These are phyloP conservation scores for Ramularia collo-cygni DNA, from an alignment of 2,329 filamentous ascomycete species.

Conservation along the genomic window DNA sequence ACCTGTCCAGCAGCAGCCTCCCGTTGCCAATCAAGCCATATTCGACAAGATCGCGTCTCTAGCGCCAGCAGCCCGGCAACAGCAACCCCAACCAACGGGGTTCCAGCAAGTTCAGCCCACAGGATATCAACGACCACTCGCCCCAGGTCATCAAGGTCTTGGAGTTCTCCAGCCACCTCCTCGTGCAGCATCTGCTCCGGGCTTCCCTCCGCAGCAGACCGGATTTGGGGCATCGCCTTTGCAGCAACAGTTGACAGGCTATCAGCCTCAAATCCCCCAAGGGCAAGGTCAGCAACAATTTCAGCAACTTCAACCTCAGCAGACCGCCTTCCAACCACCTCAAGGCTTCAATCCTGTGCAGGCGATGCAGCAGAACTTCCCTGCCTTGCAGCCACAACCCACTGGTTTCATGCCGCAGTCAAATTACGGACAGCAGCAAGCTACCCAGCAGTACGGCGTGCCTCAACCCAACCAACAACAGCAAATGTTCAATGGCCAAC, in stretches of 20 bases:
- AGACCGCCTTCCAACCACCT: slow-evolving; percentile 32
- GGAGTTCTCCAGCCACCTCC: slow-evolving; percentile 65
- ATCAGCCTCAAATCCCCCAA: slow-evolving; percentile 49
- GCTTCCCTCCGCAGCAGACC: slow-evolving; percentile 56
- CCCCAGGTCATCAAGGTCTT: slow-evolving; percentile 55
- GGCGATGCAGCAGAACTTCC: slow-evolving; percentile 27
- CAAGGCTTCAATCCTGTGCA: slow-evolving; percentile 19
- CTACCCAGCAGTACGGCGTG: slow-evolving; percentile 11
- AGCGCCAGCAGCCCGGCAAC: slow-evolving; percentile 18
- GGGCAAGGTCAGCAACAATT: slow-evolving; percentile 39
- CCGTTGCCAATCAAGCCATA: slow-evolving; percentile 39
- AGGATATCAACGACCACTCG: slow-evolving; percentile 55
- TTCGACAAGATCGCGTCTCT: slow-evolving; percentile 44
- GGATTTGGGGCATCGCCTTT: slow-evolving; percentile 64
- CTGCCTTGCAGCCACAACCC: slow-evolving; percentile 45
- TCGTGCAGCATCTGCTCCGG: slow-evolving; percentile 79
- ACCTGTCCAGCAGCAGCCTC: slow-evolving; percentile 32
- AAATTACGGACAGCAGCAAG: slow-evolving; percentile 14
- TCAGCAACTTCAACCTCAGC: slow-evolving; percentile 31
- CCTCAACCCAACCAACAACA: slow-evolving; percentile 41
- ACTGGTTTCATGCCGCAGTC: slow-evolving; percentile 43
- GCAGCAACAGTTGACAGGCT: slow-evolving; percentile 78
- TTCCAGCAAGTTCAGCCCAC: slow-evolving; percentile 16
- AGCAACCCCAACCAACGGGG: slow-evolving; percentile 32
- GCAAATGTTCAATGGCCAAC: slow-evolving; percentile 42